phyloP scores from a whole-genome alignment of 1,139 yeast genomes.

The Sugiyamaella paludigena region DNA sequence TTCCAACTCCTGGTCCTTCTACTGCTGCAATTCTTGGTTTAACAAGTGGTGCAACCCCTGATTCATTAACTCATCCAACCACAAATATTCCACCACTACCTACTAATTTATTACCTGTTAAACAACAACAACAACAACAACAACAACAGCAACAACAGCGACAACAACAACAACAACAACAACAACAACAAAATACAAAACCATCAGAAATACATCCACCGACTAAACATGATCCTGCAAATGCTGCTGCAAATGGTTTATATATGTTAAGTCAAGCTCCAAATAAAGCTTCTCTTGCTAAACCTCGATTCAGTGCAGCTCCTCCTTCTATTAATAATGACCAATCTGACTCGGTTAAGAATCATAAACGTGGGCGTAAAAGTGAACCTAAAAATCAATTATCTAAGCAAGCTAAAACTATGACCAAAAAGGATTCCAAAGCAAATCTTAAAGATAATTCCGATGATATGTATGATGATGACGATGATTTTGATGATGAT shows the following conservation, averaged over 20 bases:
- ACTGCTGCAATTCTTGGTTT: slow-evolving; percentile 40
- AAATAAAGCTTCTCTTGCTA: neutral
- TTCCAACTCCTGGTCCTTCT: slow-evolving; percentile 40
- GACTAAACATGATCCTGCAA: slow-evolving; percentile 11
- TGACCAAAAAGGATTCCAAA: neutral
- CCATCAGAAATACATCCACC: slow-evolving; percentile 1
- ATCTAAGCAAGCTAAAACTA: slow-evolving; percentile 1
- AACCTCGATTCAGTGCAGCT: neutral
- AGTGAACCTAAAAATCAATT: neutral
- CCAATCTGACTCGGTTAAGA: neutral
- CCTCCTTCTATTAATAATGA: neutral
- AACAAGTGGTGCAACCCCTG: slow-evolving; percentile 8
- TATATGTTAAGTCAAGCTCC: slow-evolving; percentile 31
- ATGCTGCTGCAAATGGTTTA: slow-evolving; percentile 35
- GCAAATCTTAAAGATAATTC: neutral
- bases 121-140: neutral
- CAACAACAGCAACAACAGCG: neutral
- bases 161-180: neutral
- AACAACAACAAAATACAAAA: slow-evolving; percentile 4
- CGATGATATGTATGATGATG: slow-evolving; percentile 1
- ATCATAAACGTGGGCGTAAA: neutral
- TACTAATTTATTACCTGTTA: no score
- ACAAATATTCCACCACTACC: neutral
- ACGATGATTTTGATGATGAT: slow-evolving; percentile 8
- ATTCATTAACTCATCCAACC: neutral